phyloP scores from a whole-genome alignment of 306 rosid species.

The Biancaea sappan region DNA sequence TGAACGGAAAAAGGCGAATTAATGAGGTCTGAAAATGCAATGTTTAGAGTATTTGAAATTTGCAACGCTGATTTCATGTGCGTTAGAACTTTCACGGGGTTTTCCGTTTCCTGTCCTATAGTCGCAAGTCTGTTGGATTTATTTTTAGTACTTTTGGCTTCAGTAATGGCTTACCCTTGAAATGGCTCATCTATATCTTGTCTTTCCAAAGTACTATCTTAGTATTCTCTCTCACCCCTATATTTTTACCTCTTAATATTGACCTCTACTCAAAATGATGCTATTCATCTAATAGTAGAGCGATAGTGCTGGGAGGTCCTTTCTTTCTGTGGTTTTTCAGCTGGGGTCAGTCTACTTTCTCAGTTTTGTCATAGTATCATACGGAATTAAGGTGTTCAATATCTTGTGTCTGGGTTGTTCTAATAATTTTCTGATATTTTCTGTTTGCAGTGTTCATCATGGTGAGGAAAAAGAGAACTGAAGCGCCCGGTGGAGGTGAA shows the following conservation, averaged over 20 bases:
- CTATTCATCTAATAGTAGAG: background rate
- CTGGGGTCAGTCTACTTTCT: background rate
- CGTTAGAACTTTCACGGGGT: background rate
- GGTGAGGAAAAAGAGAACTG: constrained; percentile 82
- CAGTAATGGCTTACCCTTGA: background rate
- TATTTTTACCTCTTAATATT: background rate
- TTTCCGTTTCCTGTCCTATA: background rate
- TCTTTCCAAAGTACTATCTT: background rate
- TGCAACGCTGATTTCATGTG: background rate
- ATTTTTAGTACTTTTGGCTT: background rate
- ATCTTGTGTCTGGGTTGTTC: background rate
- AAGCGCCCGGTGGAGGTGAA: constrained; percentile 60
- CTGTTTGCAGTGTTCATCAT: constrained; percentile 47
- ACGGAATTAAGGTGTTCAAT: background rate
- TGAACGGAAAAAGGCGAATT: background rate
- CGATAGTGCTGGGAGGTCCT: too few species aligned
- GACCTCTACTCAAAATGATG: too few species aligned
- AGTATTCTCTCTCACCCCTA: background rate
- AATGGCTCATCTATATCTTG: background rate
- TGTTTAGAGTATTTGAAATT: background rate
- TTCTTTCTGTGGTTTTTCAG: too few species aligned
- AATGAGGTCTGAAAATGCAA: background rate
- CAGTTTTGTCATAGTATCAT: background rate
- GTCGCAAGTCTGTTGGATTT: background rate
- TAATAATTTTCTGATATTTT: constrained; percentile 24